Base-by-base conservation (phyloP, 148 eudicot genomes). In the Heliamphora exappendiculata region DNA sequence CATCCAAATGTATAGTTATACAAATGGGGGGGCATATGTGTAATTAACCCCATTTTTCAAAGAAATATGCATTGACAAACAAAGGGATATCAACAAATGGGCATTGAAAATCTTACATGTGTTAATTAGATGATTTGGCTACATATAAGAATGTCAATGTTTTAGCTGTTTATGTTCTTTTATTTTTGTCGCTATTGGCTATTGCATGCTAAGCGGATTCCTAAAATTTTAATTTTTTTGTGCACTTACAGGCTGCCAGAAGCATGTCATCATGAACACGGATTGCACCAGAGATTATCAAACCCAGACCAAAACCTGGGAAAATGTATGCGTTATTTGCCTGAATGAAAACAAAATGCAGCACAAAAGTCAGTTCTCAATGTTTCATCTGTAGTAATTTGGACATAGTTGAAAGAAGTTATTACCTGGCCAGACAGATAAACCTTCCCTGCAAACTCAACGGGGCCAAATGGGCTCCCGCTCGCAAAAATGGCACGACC, bases 211-310 rank as follows among this genome's bases (percentile, higher is more conserved):
- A 20, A 59, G 22, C 5, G 60, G 37, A 70, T 45, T 70, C 53
- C 22, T 28, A 7, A 9, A 31, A 49, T 16, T 63, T 31, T 29
- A n/a, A 28, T 41, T 5, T 10, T 44, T 44, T 31, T 5, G 16
- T 24, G 67, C 77, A 88, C 99, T 91, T 88, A 96, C 99, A 91
- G 31, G 99, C 99, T 64, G 89, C 97, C 78, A 96, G 80, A 79
- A 96, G 99, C 98, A 96, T 93, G 82, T 96, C 98, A 75, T 94
- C 93, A 69, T 94, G 98, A 73, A 94, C 98, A 65, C 98, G 98
- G 82, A 96, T 88, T 53, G 99, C 98, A 67, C 99, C 99, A 69
- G 99, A 91, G 20, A 96, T 93, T 39, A 96, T 88, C 84, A 96
- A 81, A 37, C 99, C 99, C 72, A 96, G 89, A 76, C 99, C 99